phyloP scores from a whole-genome alignment of 2,329 filamentous ascomycete genomes.

The Ceratocystis alfenasii region DNA sequence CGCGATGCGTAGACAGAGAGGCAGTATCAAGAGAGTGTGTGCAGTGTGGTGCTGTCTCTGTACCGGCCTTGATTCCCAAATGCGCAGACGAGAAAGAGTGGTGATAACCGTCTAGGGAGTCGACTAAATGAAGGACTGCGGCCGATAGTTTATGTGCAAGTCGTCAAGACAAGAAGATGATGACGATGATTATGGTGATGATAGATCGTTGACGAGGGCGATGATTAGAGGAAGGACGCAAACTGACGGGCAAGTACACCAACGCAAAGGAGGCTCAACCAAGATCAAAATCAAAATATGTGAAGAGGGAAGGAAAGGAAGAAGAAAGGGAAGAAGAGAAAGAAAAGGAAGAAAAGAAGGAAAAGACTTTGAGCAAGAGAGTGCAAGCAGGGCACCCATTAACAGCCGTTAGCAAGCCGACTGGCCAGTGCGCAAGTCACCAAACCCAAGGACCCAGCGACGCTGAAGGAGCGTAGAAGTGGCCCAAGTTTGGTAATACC shows the following conservation, averaged over 20 bases:
- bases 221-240: neutral
- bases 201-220: neutral
- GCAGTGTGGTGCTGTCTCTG: neutral
- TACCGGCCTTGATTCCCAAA: neutral
- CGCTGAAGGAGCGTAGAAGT: neutral
- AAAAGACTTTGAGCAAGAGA: constrained; percentile 1
- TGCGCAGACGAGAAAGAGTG: neutral
- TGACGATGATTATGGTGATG: too few species aligned
- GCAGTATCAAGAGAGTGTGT: neutral
- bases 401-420: neutral
- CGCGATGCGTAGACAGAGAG: neutral
- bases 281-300: neutral
- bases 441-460: neutral
- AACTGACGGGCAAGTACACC: neutral
- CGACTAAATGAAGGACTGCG: neutral
- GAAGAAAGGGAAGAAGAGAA: neutral
- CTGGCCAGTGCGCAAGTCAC: neutral
- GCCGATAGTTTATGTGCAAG: neutral
- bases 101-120: neutral
- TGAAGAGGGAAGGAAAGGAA: neutral
- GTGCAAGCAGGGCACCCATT: neutral
- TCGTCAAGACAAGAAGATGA: neutral
- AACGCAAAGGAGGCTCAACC: neutral
- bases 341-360: neutral
- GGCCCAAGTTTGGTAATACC: constrained; percentile 6